These are phyloP conservation scores for Fraxinus greggii DNA, from an alignment of 305 asterid species.

Conservation along the genomic window DNA sequence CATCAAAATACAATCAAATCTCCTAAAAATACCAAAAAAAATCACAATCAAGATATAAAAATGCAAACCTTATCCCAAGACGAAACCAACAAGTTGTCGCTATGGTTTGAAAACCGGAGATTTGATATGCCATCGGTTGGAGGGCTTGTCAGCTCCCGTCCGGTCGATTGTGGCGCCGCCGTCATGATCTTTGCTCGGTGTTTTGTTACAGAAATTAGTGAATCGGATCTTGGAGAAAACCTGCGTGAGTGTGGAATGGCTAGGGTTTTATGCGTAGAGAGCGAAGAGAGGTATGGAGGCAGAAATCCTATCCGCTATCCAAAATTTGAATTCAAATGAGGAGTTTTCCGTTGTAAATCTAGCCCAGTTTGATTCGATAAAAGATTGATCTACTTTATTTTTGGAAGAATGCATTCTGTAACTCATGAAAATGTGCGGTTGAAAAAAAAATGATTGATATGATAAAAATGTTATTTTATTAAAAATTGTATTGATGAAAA, in stretches of 20 bases:
- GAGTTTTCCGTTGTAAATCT: not conserved
- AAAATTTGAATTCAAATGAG: conserved; percentile 38
- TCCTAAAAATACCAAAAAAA: not conserved
- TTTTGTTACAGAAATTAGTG: not conserved
- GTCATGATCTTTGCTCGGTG: conserved; percentile 45
- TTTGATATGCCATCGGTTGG: conserved; percentile 89
- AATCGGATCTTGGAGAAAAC: not conserved
- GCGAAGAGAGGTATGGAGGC: conserved; percentile 9
- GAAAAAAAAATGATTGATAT: too few species aligned
- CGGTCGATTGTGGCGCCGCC: conserved; percentile 61
- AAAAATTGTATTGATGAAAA: too few species aligned
- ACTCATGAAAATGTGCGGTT: too few species aligned
- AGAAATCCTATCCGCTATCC: conserved; percentile 11
- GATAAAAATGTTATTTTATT: too few species aligned
- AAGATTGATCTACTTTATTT: too few species aligned
- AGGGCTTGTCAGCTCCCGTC: conserved; percentile 66
- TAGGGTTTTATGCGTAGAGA: conserved; percentile 23
- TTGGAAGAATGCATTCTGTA: too few species aligned
- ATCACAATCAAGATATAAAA: conserved; percentile 18
- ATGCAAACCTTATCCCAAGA: conserved; percentile 83
- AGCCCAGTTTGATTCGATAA: too few species aligned
- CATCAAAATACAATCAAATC: not conserved
- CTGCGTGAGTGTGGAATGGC: not conserved
- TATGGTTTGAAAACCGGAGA: conserved; percentile 89
- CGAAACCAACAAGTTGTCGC: conserved; percentile 86